phyloP scores from a whole-genome alignment of 345 rosid genomes.

The Corchorus olitorius region DNA sequence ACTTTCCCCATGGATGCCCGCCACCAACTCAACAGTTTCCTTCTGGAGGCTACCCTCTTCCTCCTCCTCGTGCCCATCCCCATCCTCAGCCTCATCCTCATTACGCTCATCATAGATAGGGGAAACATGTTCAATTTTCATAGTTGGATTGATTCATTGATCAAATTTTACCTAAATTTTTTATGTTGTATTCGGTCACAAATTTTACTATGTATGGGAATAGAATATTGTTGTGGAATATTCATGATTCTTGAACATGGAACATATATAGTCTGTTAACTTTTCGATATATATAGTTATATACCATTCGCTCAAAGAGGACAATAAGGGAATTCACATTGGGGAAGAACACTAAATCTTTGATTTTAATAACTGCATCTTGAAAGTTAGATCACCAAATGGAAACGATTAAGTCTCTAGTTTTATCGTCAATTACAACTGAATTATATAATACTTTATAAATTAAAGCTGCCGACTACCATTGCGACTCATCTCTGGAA shows the following conservation, averaged over 20 bases:
- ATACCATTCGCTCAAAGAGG: no score
- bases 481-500: slow-evolving; percentile 15
- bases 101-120: neutral
- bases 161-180: neutral
- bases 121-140: neutral
- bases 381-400: neutral
- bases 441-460: neutral
- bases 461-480: slow-evolving; percentile 10
- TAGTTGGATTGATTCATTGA: neutral
- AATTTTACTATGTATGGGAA: neutral
- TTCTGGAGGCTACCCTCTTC: slow-evolving; percentile 18
- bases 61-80: neutral
- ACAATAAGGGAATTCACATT: no score
- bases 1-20: neutral
- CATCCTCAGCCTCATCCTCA: no score
- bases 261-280: no score
- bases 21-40: slow-evolving; percentile 16
- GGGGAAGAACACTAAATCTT: neutral
- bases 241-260: neutral
- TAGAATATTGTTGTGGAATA: neutral
- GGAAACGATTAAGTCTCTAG: neutral
- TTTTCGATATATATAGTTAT: no score
- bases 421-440: neutral
- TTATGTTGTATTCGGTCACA: neutral
- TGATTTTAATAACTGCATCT: neutral